Evolutionary conservation across 2,329 filamentous ascomycete genomes (phyloP).

Genomic region (Nannizzia gypsea): DNA sequence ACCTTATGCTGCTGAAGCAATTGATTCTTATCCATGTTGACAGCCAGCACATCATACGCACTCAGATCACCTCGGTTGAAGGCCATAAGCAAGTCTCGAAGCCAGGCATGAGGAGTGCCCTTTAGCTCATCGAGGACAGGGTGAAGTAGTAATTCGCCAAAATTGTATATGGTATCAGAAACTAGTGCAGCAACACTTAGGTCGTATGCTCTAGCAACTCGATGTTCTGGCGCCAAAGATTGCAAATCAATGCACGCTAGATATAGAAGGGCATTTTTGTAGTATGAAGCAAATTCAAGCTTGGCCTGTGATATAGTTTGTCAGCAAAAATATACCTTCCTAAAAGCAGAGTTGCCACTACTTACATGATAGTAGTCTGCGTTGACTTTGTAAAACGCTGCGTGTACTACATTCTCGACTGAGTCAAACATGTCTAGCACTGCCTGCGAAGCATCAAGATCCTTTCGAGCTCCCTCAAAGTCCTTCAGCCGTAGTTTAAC

Average conservation of each 20-base stretch:
- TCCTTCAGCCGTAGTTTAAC: slow-evolving; percentile 74
- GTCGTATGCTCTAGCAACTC: slow-evolving; percentile 76
- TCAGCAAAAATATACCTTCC: neutral
- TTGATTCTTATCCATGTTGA: slow-evolving; percentile 66
- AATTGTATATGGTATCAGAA: slow-evolving; percentile 96
- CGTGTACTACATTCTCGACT: slow-evolving; percentile 90
- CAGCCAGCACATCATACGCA: slow-evolving; percentile 71
- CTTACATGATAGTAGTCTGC: slow-evolving; percentile 80
- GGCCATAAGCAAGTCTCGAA: slow-evolving; percentile 89
- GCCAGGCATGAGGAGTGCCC: slow-evolving; percentile 67
- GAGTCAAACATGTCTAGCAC: slow-evolving; percentile 87
- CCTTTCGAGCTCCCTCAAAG: slow-evolving; percentile 69
- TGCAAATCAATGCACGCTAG: slow-evolving; percentile 86
- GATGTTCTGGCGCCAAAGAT: slow-evolving; percentile 60
- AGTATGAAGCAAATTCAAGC: slow-evolving; percentile 89
- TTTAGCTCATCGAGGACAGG: slow-evolving; percentile 81
- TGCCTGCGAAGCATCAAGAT: slow-evolving; percentile 74
- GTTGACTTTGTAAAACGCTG: slow-evolving; percentile 89
- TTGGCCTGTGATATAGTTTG: slow-evolving; percentile 43
- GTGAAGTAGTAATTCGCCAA: slow-evolving; percentile 94
- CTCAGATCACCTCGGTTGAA: slow-evolving; percentile 92
- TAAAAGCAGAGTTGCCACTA: slow-evolving; percentile 1
- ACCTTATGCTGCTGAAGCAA: slow-evolving; percentile 67
- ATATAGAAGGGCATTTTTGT: slow-evolving; percentile 94
- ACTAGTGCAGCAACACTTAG: slow-evolving; percentile 85